Conservation (phyloP, 768 basidiomycete genomes). For the Grammothele lineata region DNA sequence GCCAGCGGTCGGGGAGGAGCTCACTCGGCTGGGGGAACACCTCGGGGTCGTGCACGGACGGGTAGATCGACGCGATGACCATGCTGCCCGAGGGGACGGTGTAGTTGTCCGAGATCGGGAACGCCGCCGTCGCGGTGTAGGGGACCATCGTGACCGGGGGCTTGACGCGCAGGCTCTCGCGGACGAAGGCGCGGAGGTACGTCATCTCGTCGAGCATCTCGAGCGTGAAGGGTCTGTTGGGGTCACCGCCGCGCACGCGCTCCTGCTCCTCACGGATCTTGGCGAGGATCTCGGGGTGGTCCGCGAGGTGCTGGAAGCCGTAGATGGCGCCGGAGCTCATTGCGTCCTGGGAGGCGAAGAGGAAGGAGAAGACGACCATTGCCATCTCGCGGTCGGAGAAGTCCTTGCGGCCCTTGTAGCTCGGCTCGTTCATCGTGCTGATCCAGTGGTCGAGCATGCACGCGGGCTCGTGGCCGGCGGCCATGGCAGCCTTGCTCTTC, state of each 20-base stretch:
- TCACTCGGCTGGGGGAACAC: conserved; percentile 85
- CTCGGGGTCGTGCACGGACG: conserved; percentile 84
- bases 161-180: conserved; percentile 86
- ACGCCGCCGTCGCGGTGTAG: conserved; percentile 84
- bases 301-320: conserved; percentile 93
- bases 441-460: conserved; percentile 97
- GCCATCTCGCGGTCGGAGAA: conserved; percentile 95
- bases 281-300: conserved; percentile 81
- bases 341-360: conserved; percentile 96
- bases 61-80: conserved; percentile 93
- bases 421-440: conserved; percentile 57
- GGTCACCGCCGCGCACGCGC: conserved; percentile 72
- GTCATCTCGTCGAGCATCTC: conserved; percentile 92
- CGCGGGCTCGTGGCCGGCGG: conserved; percentile 69
- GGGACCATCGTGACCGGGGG: conserved; percentile 99
- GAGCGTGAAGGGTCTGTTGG: conserved; percentile 72
- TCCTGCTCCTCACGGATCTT: conserved; percentile 93
- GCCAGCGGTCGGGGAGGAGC: conserved; percentile 89
- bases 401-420: conserved; percentile 72
- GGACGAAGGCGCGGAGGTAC: conserved; percentile 88
- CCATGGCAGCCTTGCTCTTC: conserved; percentile 79
- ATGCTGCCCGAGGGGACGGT: conserved; percentile 89
- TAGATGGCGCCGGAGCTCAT: conserved; percentile 97
- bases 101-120: conserved; percentile 91
- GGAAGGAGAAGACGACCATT: conserved; percentile 94